Evolutionary conservation across 345 rosid species (phyloP), one percentile per base, ranked within the genome.

Genomic region (Hypericum perforatum): DNA sequence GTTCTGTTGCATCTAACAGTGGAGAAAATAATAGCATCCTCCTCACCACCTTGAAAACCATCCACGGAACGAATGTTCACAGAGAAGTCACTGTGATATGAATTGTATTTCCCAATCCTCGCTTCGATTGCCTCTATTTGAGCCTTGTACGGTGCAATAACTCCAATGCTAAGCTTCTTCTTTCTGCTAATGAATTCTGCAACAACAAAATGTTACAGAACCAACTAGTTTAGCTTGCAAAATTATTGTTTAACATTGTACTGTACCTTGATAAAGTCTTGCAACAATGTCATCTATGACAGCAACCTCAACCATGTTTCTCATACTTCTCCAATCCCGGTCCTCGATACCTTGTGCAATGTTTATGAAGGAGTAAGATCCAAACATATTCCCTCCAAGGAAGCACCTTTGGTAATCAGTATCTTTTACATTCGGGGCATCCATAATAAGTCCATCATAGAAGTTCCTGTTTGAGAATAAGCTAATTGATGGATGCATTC

Each of bases 401-500:
- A 53, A 62, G 2, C 6, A 47, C 57, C 29, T 62, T n/a, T 42
- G 37, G 8, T 54, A 53, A n/a, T n/a, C n/a, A n/a, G n/a, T n/a
- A n/a, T n/a, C n/a, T n/a, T n/a, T n/a, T n/a, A n/a, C n/a, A n/a
- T 60, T 57, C 13, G 66, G 41, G 39, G 79, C 81, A 54, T 86
- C 86, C 36, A 62, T 12, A 16, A 86, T 74, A 61, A 39, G 57
- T 32, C 60, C 71, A 43, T 1, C 7, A n/a, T 86, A 84, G 60
- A 86, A 81, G 6, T 58, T 61, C 40, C 41, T 55, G 54, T 68
- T 86, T 0, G 95, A 92, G 41, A 86, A 84, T 49, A 3, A 48
- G 58, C 89, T 81, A 13, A 86, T 84, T 0, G 73, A 66, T 7
- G 92, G 95, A 70, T 86, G 95, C 95, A 86, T 86, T 15, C 95